phyloP scores from a whole-genome alignment of 495 filamentous ascomycete genomes.

The Hyaloscypha finlandica region DNA sequence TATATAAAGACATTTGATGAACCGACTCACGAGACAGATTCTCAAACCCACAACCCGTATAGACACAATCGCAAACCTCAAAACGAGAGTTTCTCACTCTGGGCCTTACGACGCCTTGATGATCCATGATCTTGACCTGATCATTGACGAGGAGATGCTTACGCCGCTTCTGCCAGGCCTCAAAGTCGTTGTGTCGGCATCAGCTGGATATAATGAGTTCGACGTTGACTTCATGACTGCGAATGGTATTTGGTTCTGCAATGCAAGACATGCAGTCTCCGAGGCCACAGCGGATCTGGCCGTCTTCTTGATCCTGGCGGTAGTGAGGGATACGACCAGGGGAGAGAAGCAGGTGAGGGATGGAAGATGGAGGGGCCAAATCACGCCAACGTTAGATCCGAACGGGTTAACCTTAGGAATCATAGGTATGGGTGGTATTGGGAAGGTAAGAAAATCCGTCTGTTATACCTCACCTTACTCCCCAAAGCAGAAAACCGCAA shows the following conservation, averaged over 20 bases:
- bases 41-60: too few species aligned
- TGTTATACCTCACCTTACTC: neutral
- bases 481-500: neutral
- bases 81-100: conserved; percentile 3
- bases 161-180: conserved; percentile 30
- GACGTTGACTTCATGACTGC: conserved; percentile 39
- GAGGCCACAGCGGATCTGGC: conserved; percentile 67
- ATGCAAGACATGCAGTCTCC: conserved; percentile 26
- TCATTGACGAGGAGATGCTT: conserved; percentile 42
- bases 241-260: conserved; percentile 36
- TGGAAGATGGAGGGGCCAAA: conserved; percentile 50
- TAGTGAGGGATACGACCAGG: conserved; percentile 51
- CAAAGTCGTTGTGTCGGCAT: conserved; percentile 39
- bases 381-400: conserved; percentile 60
- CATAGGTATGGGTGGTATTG: conserved; percentile 83
- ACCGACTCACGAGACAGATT: too few species aligned
- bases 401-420: conserved; percentile 66
- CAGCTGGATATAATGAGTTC: conserved; percentile 45
- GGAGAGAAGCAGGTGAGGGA: conserved; percentile 27
- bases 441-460: conserved; percentile 29
- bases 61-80: too few species aligned
- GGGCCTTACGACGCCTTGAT: conserved; percentile 41
- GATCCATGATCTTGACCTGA: conserved; percentile 43
- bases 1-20: too few species aligned
- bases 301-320: conserved; percentile 72